These are phyloP conservation scores for Xylogone sp. DNA, from an alignment of 2,329 filamentous ascomycete genomes.

Conservation along the genomic window DNA sequence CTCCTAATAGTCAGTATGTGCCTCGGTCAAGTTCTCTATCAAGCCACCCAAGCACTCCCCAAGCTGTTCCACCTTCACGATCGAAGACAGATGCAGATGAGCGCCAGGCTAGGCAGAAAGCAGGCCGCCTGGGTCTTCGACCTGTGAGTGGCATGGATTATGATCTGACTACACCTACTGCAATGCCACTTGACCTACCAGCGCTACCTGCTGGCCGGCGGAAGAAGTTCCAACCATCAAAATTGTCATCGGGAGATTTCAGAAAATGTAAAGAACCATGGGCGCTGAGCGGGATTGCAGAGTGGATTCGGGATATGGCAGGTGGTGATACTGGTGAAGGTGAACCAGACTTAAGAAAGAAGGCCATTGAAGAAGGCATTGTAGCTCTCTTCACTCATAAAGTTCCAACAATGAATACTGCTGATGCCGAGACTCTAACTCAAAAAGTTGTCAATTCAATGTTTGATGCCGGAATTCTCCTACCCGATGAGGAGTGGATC, in stretches of 20 bases:
- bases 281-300: conserved; percentile 83
- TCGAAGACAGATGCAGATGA: conserved; percentile 89
- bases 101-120: conserved; percentile 50
- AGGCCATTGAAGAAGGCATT: conserved; percentile 81
- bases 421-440: conserved; percentile 87
- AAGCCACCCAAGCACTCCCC: conserved; percentile 76
- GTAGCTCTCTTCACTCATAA: conserved; percentile 89
- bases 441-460: conserved; percentile 74
- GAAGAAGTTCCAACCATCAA: conserved; percentile 80
- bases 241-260: conserved; percentile 77
- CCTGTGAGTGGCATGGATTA: conserved; percentile 52
- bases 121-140: conserved; percentile 46
- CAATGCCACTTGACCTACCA: conserved; percentile 75
- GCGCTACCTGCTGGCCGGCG: conserved; percentile 75
- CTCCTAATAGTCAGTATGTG: conserved; percentile 38
- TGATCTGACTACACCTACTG: conserved; percentile 49
- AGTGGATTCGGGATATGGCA: conserved; percentile 84
- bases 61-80: conserved; percentile 75
- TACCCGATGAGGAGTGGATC: conserved; percentile 95
- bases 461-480: conserved; percentile 71
- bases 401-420: conserved; percentile 97
- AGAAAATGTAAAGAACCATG: conserved; percentile 84
- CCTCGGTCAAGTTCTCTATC: conserved; percentile 78
- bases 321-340: conserved; percentile 55
- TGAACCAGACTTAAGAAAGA: conserved; percentile 80